Evolutionary conservation across 495 filamentous ascomycete genomes (phyloP).

Genomic region (Oidiodendron maius): DNA sequence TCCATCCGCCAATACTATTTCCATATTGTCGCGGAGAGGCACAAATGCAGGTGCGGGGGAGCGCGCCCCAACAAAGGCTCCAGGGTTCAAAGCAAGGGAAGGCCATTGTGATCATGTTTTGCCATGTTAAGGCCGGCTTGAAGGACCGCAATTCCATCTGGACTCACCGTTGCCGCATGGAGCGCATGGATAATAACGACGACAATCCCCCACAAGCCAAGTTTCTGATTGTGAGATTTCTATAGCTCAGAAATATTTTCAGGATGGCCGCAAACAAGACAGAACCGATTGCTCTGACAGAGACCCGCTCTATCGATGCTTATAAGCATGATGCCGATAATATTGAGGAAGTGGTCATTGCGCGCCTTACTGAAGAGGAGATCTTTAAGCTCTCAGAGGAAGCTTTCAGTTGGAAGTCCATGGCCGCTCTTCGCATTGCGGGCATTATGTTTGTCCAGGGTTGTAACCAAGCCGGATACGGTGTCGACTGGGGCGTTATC

Average conservation of each 20-base stretch:
- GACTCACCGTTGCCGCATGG: neutral
- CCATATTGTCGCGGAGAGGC: neutral
- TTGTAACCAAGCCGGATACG: slow-evolving; percentile 37
- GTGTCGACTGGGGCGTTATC: slow-evolving; percentile 33
- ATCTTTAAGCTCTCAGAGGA: slow-evolving; percentile 29
- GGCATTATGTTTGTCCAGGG: slow-evolving; percentile 36
- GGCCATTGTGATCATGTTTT: neutral
- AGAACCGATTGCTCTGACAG: neutral
- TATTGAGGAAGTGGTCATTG: slow-evolving; percentile 29
- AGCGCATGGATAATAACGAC: neutral
- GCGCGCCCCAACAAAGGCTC: no score
- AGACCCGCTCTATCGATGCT: neutral
- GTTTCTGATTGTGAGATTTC: neutral
- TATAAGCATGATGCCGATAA: slow-evolving; percentile 5
- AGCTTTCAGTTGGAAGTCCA: slow-evolving; percentile 26
- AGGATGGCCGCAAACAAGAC: neutral
- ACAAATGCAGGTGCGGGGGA: no score
- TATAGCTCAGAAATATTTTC: neutral
- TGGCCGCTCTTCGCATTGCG: slow-evolving; percentile 28
- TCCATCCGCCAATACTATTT: neutral
- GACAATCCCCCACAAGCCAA: neutral
- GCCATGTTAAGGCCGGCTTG: neutral
- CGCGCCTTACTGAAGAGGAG: slow-evolving; percentile 35
- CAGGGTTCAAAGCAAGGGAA: neutral
- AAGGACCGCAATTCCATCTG: neutral